These are phyloP conservation scores for Trichoderma citrinoviride DNA, from an alignment of 2,329 filamentous ascomycete genomes.

Conservation along the genomic window DNA sequence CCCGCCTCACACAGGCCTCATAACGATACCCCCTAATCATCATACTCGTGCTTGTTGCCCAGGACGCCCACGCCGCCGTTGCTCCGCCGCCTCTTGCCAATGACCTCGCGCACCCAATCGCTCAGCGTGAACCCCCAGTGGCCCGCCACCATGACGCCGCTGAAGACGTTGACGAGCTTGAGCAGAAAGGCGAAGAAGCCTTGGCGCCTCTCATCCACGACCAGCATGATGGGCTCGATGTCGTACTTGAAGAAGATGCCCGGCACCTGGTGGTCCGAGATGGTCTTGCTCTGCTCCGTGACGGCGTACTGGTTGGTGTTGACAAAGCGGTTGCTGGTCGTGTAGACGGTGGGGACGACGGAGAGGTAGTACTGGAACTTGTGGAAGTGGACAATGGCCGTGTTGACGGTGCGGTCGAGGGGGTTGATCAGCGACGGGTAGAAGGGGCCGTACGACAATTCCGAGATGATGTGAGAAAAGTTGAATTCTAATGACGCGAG, in stretches of 20 bases:
- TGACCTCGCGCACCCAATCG: conserved; percentile 65
- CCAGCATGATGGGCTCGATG: conserved; percentile 90
- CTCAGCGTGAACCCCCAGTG: conserved; percentile 88
- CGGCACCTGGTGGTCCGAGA: conserved; percentile 70
- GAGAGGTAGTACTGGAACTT: conserved; percentile 98
- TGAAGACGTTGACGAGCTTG: conserved; percentile 85
- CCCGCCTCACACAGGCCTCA: too few species aligned
- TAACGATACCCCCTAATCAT: conserved; percentile 20
- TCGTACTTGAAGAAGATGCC: conserved; percentile 99
- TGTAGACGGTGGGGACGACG: conserved; percentile 92
- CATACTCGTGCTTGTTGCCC: conserved; percentile 44
- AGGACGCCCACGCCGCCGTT: conserved; percentile 49
- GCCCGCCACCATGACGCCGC: conserved; percentile 86
- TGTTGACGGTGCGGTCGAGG: conserved; percentile 83
- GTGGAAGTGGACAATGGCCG: conserved; percentile 76
- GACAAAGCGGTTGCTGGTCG: conserved; percentile 64
- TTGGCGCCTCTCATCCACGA: conserved; percentile 77
- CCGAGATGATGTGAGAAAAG: conserved; percentile 94
- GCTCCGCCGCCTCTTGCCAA: conserved; percentile 48
- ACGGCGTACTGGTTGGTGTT: conserved; percentile 98
- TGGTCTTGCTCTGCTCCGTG: conserved; percentile 75
- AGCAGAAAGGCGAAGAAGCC: conserved; percentile 72
- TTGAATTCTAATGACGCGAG: conserved; percentile 67
- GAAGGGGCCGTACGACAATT: conserved; percentile 95
- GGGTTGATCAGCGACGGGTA: conserved; percentile 93